These are phyloP conservation scores for Suhomyces taliae DNA, from an alignment of 1,139 yeast species.

Conservation along the genomic window DNA sequence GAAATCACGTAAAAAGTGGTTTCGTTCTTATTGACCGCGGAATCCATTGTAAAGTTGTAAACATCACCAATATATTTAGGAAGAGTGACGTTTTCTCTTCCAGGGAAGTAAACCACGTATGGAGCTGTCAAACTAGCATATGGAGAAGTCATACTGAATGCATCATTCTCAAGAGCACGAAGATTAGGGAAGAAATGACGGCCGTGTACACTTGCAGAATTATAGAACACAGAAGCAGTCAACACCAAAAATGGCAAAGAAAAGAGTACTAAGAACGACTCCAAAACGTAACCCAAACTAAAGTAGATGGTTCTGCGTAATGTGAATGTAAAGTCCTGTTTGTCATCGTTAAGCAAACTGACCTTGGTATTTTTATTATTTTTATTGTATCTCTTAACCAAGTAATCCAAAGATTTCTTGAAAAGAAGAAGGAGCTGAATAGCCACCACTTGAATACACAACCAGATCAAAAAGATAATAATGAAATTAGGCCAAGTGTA, in stretches of 20 bases:
- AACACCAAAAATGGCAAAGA: slow-evolving; percentile 49
- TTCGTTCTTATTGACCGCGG: neutral
- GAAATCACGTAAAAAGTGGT: neutral
- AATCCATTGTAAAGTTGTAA: neutral
- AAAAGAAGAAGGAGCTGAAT: slow-evolving; percentile 25
- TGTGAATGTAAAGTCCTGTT: slow-evolving; percentile 12
- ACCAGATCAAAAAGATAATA: slow-evolving; percentile 32
- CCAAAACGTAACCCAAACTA: slow-evolving; percentile 34
- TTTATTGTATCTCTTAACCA: slow-evolving; percentile 12
- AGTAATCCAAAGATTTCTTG: slow-evolving; percentile 17
- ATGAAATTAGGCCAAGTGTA: slow-evolving; percentile 48
- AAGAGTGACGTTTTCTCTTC: neutral
- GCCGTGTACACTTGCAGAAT: slow-evolving; percentile 20
- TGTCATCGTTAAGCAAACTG: slow-evolving; percentile 10
- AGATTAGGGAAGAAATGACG: slow-evolving; percentile 18
- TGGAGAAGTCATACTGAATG: slow-evolving; percentile 28
- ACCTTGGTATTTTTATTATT: slow-evolving; percentile 2
- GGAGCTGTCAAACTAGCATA: slow-evolving; percentile 26
- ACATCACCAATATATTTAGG: neutral
- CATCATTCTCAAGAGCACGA: slow-evolving; percentile 19
- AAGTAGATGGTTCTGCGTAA: slow-evolving; percentile 25
- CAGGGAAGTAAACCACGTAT: neutral
- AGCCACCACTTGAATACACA: slow-evolving; percentile 21
- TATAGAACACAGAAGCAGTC: slow-evolving; percentile 38
- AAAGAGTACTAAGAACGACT: slow-evolving; percentile 35